phyloP scores from a whole-genome alignment of 495 filamentous ascomycete species.

The Trichoderma virens region DNA sequence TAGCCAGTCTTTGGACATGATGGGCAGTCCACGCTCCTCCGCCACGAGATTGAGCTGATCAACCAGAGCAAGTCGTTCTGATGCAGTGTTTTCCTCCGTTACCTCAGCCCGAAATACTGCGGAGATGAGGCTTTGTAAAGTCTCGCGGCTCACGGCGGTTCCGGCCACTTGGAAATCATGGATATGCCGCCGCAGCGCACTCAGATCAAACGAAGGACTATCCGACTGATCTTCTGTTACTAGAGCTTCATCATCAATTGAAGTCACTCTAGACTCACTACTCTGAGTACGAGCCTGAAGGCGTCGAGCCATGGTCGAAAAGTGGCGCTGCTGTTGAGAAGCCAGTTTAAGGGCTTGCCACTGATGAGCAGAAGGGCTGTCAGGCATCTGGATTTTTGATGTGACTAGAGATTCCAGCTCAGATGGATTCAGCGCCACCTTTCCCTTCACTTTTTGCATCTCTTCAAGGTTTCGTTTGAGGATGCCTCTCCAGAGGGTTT shows the following conservation, averaged over 20 bases:
- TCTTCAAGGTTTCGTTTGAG: slow-evolving; percentile 18
- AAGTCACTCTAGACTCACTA: slow-evolving; percentile 14
- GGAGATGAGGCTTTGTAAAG: slow-evolving; percentile 25
- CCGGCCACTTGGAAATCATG: slow-evolving; percentile 23
- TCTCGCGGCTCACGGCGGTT: slow-evolving; percentile 25
- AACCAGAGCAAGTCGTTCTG: slow-evolving; percentile 22
- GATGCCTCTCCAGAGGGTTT: slow-evolving; percentile 61
- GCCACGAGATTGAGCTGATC: slow-evolving; percentile 30
- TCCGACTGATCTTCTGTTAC: slow-evolving; percentile 10
- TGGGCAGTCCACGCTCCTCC: slow-evolving; percentile 25
- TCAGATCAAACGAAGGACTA: slow-evolving; percentile 25
- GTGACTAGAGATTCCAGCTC: neutral
- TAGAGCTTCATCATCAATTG: neutral
- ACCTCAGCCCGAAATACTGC: slow-evolving; percentile 23
- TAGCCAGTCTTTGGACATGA: slow-evolving; percentile 31
- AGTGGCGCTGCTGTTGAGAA: slow-evolving; percentile 25
- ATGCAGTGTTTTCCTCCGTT: slow-evolving; percentile 7
- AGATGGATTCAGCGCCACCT: neutral
- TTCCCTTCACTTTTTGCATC: slow-evolving; percentile 2
- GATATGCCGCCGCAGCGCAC: slow-evolving; percentile 13
- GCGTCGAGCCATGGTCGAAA: slow-evolving; percentile 19
- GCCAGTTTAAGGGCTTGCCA: slow-evolving; percentile 3
- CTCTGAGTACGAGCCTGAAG: slow-evolving; percentile 4
- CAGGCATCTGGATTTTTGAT: neutral
- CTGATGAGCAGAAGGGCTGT: neutral